Evolutionary conservation across 2,329 filamentous ascomycete species (phyloP), one percentile per base, ranked within the genome.

Genomic region (Capronia epimyces): DNA sequence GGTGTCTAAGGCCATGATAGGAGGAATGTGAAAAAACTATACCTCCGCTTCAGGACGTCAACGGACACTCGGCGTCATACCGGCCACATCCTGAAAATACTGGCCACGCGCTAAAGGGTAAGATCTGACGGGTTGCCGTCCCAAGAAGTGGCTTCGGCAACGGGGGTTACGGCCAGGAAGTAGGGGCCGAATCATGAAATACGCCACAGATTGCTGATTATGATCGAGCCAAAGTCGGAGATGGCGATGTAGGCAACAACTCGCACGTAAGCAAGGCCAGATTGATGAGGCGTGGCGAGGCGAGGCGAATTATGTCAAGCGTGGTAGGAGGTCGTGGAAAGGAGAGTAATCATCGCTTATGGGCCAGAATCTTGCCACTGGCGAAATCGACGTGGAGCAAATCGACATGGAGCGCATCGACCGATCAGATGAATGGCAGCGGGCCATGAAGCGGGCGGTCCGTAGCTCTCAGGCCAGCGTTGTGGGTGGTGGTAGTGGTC

Each of bases 11-110:
- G 37, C 42, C 41, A 32, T 43, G 40, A 9, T 7, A 24, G 34
- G 16, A 13, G n/a, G 16, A 34, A 20, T 22, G 32, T 27, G 10
- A 15, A 29, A 46, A 12, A 22, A 9, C 15, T 18, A 12, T 24
- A 46, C 45, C 37, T 47, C 49, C 49, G 46, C 53, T 45, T 52
- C 49, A 52, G 49, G 43, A 39, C 2, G 15, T 43, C 47, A 31
- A 44, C 45, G 15, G 25, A 16, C 50, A 8, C 3, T 18, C 46
- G 51, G 46, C 39, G 29, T 46, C 50, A 54, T 55, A 21, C 13
- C 47, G 18, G 37, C 16, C 20, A 34, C 10, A 20, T 27, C 31
- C 15, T 31, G 24, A 27, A 20, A 29, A 37, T 43, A n/a, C 13
- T 29, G 48, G n/a, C 48, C 52, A 55, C 48, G 48, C 49, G 45